These are phyloP conservation scores for Pythium dissotocum DNA, from an alignment of 352 stramenopile genomes.

Conservation along the genomic window DNA sequence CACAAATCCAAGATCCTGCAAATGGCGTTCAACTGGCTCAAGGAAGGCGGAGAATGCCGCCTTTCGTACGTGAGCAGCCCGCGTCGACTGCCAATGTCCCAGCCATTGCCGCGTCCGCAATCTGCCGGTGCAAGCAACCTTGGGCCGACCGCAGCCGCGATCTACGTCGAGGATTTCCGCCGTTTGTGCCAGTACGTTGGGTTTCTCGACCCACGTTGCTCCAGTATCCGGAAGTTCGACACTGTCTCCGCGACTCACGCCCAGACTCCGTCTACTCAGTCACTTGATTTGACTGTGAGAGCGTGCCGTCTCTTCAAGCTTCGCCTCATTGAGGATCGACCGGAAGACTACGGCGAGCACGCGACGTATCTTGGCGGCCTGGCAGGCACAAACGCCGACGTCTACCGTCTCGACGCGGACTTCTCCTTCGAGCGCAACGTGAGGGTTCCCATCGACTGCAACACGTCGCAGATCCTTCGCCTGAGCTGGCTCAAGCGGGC, in stretches of 20 bases:
- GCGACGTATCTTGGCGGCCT: conserved; percentile 39
- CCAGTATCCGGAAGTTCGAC: conserved; percentile 16
- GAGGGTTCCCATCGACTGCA: conserved; percentile 40
- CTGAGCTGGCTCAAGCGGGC: conserved; percentile 45
- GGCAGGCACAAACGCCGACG: neutral
- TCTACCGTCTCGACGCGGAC: conserved; percentile 40
- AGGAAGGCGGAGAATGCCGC: conserved; percentile 52
- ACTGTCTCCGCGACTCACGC: neutral
- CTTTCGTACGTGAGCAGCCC: conserved; percentile 22
- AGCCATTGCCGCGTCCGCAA: neutral
- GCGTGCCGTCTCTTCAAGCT: conserved; percentile 50
- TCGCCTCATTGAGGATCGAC: conserved; percentile 36
- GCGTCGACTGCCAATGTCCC: conserved; percentile 10
- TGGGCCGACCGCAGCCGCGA: neutral
- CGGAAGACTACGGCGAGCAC: conserved; percentile 58
- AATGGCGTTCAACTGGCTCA: conserved; percentile 37
- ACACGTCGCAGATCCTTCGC: conserved; percentile 55
- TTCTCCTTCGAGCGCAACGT: conserved; percentile 41
- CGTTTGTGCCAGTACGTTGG: conserved; percentile 41
- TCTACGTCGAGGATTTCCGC: conserved; percentile 52
- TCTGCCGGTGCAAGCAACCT: neutral
- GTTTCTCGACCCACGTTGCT: conserved; percentile 30
- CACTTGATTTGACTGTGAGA: conserved; percentile 6
- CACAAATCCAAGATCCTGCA: conserved; percentile 37
- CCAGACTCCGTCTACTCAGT: neutral